Conservation (phyloP, 345 rosid genomes). For the Heritiera fomes region DNA sequence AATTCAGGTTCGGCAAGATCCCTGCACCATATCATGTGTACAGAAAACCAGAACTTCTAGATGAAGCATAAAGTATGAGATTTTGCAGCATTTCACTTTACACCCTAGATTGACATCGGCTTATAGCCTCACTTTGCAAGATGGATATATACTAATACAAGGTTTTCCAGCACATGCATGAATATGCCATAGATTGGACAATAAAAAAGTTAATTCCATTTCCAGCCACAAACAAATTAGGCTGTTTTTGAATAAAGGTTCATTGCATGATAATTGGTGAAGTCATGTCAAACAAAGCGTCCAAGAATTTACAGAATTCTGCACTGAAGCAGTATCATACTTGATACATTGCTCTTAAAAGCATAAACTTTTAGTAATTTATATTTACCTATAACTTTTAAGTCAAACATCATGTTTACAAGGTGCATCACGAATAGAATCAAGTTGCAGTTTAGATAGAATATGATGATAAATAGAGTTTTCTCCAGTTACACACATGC, state of each 20-base stretch:
- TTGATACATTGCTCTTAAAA: background rate
- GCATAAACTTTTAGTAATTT: background rate
- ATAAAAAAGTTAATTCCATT: background rate
- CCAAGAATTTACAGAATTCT: background rate
- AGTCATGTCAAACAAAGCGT: background rate
- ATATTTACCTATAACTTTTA: background rate
- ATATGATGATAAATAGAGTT: background rate
- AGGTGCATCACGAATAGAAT: background rate
- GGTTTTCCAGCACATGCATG: background rate
- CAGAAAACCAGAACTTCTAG: slow-evolving; percentile 9
- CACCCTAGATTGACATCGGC: background rate
- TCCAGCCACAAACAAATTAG: background rate
- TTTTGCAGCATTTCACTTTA: background rate
- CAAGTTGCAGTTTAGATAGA: background rate
- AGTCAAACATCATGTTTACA: slow-evolving; percentile 5
- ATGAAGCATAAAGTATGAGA: background rate
- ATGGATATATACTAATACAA: background rate
- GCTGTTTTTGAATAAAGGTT: background rate
- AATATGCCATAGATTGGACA: background rate
- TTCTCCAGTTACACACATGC: background rate
- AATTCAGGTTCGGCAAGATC: background rate
- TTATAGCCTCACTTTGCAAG: background rate
- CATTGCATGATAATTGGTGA: slow-evolving; percentile 15
- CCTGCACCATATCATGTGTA: background rate
- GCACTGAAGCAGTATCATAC: background rate